Base-by-base conservation (phyloP, 805 yeast species). In the Monosporozyma siamensis region DNA sequence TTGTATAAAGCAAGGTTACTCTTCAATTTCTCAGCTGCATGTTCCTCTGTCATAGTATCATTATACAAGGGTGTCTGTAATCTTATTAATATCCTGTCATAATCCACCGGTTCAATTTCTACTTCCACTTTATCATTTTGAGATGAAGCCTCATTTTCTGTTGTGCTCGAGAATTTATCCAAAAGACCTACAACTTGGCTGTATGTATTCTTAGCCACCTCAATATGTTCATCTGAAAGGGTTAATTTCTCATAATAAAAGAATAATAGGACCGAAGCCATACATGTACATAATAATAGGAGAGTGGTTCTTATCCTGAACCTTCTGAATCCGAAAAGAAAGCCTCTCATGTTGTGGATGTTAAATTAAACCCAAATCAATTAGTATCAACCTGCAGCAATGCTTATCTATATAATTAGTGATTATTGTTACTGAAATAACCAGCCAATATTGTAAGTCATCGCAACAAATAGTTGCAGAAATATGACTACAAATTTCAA, bases 1-100 rank as follows among this genome's bases (percentile, higher is more conserved):
- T 63, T 57, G 49, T 75, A 68, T 9, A 59, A 44, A 12, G 64
- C 45, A 44, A 58, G 61, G 51, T 78, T 77, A 4, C 44, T 46
- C 11, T 24, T 24, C 10, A 58, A 31, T 1, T 50, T 50, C 9
- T 51, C 44, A 15, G 44, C 41, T 6, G 11, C 49, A 44, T 24
- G 20, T 45, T 35, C 15, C 29, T 43, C 14, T 30, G 35, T 27
- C 17, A 18, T 23, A 4, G 24, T 39, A 3, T 43, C 48, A 6
- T 44, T 38, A 18, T 36, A 49, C 39, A 60, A 48, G 2, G 67
- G 64, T 8, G 44, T 45, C 38, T 48, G 40, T 22, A 61, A 24
- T 6, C 15, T 40, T 3, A 24, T n/a, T 24, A 44, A 27, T 12
- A 44, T 31, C 12, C n/a, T 42, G 9, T 30, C 32, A 32, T 38